Evolutionary conservation across 1,284 basidiomycete species (phyloP), one percentile per base, ranked within the genome.

Genomic region (Termitomyces sp.): DNA sequence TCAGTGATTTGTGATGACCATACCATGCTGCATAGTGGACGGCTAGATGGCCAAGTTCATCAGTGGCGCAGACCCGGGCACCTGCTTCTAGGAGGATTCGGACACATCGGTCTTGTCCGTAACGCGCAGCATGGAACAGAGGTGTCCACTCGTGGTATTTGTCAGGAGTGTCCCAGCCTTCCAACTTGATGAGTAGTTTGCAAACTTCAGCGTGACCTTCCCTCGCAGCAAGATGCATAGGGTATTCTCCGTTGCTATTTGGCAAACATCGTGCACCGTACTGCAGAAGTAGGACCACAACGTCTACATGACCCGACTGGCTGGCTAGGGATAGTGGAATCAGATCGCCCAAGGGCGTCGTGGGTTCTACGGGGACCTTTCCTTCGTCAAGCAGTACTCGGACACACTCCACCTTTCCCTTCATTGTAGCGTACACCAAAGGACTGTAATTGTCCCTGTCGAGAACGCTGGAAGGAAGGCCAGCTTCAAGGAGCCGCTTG

Each of bases 111-210:
- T 81, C 73, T 64, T 89, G 90, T 0, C 97, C 96, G 60, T 92
- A 88, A 31, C 94, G 87, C 1, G 95, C 91, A 3, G 97, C 94
- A 69, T 99, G 96, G 68, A 97, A 95, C 48, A 98, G 79, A 19
- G 97, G 96, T 6, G 96, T 99, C 94, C 97, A 98, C 68, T 96
- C 91, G 66, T 97, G 93, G 71, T 95, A 94, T 69, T 97, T 99
- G 77, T 99, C 96, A 4, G 88, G 84, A 24, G 85, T 79, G 68
- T 99, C 93, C 83, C 92, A 92, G 7, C 90, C 91, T 8, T 90
- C 84, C 39, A 80, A 79, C 28, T 70, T 70, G 4, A 94, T 75
- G n/a, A 99, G 83, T 8, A 96, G 70, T 53, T 76, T 79, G 65
- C 95, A 92, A 24, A 97, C 85, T 26, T 87, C 84, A 4, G 81